These are phyloP conservation scores for Aspergillus brasiliensis DNA, from an alignment of 2,329 filamentous ascomycete species.

Conservation along the genomic window DNA sequence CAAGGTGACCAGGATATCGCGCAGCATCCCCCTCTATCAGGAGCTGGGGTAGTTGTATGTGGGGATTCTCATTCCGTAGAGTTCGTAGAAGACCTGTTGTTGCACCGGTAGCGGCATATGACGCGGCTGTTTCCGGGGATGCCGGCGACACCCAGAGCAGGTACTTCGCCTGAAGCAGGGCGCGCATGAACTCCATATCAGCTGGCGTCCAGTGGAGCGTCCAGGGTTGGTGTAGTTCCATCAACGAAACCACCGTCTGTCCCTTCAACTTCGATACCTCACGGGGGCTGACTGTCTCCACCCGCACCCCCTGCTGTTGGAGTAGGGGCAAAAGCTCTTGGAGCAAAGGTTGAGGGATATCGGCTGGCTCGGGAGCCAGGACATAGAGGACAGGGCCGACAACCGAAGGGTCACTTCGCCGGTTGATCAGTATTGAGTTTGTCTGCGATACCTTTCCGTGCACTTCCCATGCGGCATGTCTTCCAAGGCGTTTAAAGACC, in stretches of 20 bases:
- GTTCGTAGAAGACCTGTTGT: constrained; percentile 27
- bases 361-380: too few species aligned
- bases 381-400: too few species aligned
- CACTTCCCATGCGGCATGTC: too few species aligned
- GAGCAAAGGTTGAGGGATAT: too few species aligned
- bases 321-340: too few species aligned
- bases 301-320: too few species aligned
- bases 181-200: constrained; percentile 16
- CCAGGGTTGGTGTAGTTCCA: constrained; percentile 22
- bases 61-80: constrained; percentile 28
- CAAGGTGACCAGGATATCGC: neutral
- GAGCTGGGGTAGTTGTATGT: constrained; percentile 23
- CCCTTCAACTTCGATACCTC: constrained; percentile 8
- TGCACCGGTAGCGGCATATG: constrained; percentile 20
- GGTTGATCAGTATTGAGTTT: too few species aligned
- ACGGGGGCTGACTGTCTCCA: too few species aligned
- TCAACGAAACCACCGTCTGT: constrained; percentile 22
- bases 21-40: neutral
- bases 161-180: constrained; percentile 19
- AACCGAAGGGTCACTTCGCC: too few species aligned
- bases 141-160: constrained; percentile 24
- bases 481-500: too few species aligned
- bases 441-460: too few species aligned
- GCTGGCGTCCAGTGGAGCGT: constrained; percentile 12
- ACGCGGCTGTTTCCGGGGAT: constrained; percentile 9